Evolutionary conservation across 2,329 filamentous ascomycete species (phyloP).

Genomic region (Fusarium lateritium): DNA sequence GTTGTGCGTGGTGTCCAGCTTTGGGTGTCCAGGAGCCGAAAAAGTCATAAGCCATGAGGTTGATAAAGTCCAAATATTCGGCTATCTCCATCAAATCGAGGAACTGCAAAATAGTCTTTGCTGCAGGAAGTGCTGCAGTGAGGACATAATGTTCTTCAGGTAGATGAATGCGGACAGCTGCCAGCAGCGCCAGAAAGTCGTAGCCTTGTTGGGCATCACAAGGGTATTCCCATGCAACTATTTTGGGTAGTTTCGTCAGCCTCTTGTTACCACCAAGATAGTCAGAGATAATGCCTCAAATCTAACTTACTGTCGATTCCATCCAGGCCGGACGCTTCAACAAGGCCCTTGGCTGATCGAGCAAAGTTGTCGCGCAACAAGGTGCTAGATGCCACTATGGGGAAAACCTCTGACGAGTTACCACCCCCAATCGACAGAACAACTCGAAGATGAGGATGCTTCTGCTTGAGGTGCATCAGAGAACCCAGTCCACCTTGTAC

Average conservation of each 20-base stretch:
- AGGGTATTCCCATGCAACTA: constrained; percentile 88
- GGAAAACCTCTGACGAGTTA: constrained; percentile 75
- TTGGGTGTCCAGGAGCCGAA: constrained; percentile 77
- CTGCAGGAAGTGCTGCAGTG: constrained; percentile 80
- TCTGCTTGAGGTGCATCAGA: constrained; percentile 79
- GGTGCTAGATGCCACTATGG: constrained; percentile 74
- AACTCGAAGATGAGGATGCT: constrained; percentile 79
- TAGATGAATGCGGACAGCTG: constrained; percentile 76
- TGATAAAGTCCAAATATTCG: constrained; percentile 80
- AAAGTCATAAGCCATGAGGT: constrained; percentile 87
- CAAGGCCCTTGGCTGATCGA: constrained; percentile 74
- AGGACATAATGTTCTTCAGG: constrained; percentile 78
- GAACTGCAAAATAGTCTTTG: constrained; percentile 74
- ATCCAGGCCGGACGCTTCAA: constrained; percentile 75
- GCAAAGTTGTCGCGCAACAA: constrained; percentile 78
- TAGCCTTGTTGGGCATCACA: constrained; percentile 74
- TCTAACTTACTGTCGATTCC: constrained; percentile 76
- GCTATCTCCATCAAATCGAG: constrained; percentile 76
- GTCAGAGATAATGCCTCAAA: constrained; percentile 4
- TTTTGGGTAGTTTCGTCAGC: constrained; percentile 27
- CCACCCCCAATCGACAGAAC: constrained; percentile 83
- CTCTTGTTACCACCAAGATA: background rate
- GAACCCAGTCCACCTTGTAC: constrained; percentile 80
- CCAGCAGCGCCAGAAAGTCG: constrained; percentile 79
- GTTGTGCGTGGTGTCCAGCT: constrained; percentile 82